These are phyloP conservation scores for Globisporangium acanthophoron DNA, from an alignment of 352 stramenopile species.

Conservation along the genomic window DNA sequence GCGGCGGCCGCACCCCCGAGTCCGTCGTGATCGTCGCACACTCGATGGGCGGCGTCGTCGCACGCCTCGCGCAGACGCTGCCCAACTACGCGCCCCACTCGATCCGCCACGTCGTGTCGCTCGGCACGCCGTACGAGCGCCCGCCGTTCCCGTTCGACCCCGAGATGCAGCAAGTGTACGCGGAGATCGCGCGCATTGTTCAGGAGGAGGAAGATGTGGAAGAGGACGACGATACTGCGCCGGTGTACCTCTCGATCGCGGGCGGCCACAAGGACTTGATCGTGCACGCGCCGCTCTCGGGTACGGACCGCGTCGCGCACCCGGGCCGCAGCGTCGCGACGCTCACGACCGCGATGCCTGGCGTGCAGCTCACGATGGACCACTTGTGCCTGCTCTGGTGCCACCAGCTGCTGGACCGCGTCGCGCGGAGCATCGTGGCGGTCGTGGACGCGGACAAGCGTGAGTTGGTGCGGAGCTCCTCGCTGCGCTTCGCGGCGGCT, in stretches of 20 bases:
- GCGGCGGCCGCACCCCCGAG: slow-evolving; percentile 21
- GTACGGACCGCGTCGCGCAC: slow-evolving; percentile 26
- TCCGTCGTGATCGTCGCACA: slow-evolving; percentile 78
- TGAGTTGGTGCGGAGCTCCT: slow-evolving; percentile 34
- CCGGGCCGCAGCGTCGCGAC: slow-evolving; percentile 29
- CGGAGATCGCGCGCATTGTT: slow-evolving; percentile 24
- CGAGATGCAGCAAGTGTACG: slow-evolving; percentile 60
- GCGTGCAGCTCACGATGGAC: slow-evolving; percentile 62
- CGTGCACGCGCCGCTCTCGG: slow-evolving; percentile 49
- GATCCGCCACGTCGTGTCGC: slow-evolving; percentile 70
- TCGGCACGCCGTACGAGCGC: slow-evolving; percentile 57
- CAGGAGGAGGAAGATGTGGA: slow-evolving; percentile 4
- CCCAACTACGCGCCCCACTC: slow-evolving; percentile 70
- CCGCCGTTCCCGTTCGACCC: slow-evolving; percentile 63
- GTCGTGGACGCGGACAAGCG: slow-evolving; percentile 44
- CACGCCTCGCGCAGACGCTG: slow-evolving; percentile 51
- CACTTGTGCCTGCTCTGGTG: slow-evolving; percentile 85
- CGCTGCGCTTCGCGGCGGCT: slow-evolving; percentile 34
- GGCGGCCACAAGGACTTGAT: slow-evolving; percentile 79
- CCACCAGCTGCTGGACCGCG: slow-evolving; percentile 62
- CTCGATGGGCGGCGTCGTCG: slow-evolving; percentile 82
- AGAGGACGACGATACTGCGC: slow-evolving; percentile 1
- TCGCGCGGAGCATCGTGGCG: slow-evolving; percentile 60
- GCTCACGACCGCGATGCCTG: slow-evolving; percentile 55
- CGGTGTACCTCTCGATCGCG: slow-evolving; percentile 68